Conservation (phyloP, 306 rosid genomes). For the Rosa persica region DNA sequence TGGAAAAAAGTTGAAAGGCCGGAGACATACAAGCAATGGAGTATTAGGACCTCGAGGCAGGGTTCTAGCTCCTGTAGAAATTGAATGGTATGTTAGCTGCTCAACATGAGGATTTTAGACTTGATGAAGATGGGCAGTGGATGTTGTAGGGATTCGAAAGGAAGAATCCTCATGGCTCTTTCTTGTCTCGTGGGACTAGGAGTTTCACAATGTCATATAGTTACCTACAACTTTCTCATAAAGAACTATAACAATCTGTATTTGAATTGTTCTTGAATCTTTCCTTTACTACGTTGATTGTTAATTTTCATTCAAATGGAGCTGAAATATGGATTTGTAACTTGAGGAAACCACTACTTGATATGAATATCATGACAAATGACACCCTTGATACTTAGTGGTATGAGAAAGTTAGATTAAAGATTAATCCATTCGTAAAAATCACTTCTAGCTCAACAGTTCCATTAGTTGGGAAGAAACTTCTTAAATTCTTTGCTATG, state of each 20-base stretch:
- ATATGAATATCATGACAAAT: background rate
- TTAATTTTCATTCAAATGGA: background rate
- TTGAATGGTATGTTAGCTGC: conserved; percentile 5
- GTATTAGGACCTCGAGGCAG: conserved; percentile 17
- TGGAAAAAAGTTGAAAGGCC: conserved; percentile 38
- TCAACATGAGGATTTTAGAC: too few relatives aligned
- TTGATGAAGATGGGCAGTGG: conserved; percentile 28
- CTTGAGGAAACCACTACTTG: background rate
- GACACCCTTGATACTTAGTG: too few relatives aligned
- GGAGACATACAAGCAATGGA: conserved; percentile 26
- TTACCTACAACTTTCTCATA: background rate
- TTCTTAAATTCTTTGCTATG: too few relatives aligned
- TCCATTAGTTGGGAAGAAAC: too few relatives aligned
- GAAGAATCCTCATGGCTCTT: conserved; percentile 12
- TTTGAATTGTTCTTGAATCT: background rate
- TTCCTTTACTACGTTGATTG: background rate
- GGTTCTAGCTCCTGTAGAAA: conserved; percentile 25
- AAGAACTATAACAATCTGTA: background rate
- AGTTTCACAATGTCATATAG: background rate
- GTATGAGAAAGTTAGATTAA: too few relatives aligned
- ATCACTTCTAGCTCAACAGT: too few relatives aligned
- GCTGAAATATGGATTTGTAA: background rate
- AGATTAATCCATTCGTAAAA: too few relatives aligned
- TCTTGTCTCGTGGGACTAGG: conserved; percentile 18
- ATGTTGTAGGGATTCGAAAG: conserved; percentile 31